These are phyloP conservation scores for Neurospora sp. DNA, from an alignment of 495 filamentous ascomycete species.

Conservation along the genomic window DNA sequence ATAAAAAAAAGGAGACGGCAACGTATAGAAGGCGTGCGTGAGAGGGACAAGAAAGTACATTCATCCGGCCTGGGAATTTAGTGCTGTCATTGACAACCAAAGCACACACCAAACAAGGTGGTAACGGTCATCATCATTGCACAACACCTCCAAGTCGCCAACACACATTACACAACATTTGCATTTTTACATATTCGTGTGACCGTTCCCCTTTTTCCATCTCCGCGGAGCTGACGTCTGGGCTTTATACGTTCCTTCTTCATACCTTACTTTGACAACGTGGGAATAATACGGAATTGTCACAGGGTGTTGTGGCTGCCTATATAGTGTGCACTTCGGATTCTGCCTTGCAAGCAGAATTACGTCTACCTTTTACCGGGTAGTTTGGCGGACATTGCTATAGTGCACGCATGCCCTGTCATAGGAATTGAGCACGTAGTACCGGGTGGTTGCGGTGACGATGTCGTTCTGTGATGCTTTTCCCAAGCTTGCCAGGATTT, in stretches of 20 bases:
- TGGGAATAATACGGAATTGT: background rate
- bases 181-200: background rate
- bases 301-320: too few species aligned
- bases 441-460: too few species aligned
- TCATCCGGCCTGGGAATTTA: background rate
- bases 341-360: too few species aligned
- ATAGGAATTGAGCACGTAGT: background rate
- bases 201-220: background rate
- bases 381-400: too few species aligned
- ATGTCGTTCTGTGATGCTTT: too few species aligned
- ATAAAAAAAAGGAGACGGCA: background rate
- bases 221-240: constrained; percentile 5
- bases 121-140: background rate
- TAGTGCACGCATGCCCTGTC: too few species aligned
- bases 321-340: too few species aligned
- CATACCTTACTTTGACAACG: background rate
- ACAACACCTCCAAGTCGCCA: background rate
- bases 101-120: background rate
- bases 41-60: too few species aligned
- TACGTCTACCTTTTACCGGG: too few species aligned
- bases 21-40: too few species aligned
- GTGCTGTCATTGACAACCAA: background rate
- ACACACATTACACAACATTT: background rate
- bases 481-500: too few species aligned
- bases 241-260: background rate